Percentiles rank a stretch among this genome's conserved stretches.
phyloP scores from a whole-genome alignment of 2,329 filamentous ascomycete genomes.

The Bretziella fagacearum region DNA sequence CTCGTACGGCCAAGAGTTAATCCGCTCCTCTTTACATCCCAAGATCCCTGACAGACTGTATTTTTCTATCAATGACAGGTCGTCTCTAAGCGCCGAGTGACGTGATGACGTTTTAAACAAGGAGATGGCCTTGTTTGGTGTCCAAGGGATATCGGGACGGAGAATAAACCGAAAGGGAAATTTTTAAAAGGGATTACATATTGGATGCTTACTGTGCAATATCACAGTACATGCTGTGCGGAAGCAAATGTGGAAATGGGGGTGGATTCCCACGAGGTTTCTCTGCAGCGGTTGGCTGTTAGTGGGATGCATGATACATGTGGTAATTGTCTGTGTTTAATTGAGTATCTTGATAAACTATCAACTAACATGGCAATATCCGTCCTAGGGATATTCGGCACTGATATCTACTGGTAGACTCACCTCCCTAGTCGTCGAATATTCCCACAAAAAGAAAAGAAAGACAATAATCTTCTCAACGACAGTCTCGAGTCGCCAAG shows the following conservation, averaged over 20 bases:
- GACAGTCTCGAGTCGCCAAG: too few species aligned
- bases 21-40: background rate
- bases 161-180: background rate
- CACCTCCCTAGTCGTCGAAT: too few species aligned
- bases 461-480: background rate
- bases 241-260: too few species aligned
- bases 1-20: background rate
- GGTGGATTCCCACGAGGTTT: background rate
- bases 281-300: background rate
- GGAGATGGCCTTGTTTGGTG: too few species aligned
- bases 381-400: background rate
- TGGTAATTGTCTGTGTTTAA: background rate
- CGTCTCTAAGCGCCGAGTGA: conserved; percentile 11
- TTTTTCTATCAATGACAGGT: conserved; percentile 11
- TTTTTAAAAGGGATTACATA: background rate
- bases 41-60: background rate
- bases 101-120: conserved; percentile 3
- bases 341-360: background rate
- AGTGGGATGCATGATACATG: background rate
- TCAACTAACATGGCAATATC: background rate
- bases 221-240: too few species aligned
- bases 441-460: too few species aligned
- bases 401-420: too few species aligned
- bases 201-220: too few species aligned
- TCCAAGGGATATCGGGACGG: background rate